These are phyloP conservation scores for Fennellomyces sp. DNA, from an alignment of 371 early-diverging fungal genomes.

Conservation along the genomic window DNA sequence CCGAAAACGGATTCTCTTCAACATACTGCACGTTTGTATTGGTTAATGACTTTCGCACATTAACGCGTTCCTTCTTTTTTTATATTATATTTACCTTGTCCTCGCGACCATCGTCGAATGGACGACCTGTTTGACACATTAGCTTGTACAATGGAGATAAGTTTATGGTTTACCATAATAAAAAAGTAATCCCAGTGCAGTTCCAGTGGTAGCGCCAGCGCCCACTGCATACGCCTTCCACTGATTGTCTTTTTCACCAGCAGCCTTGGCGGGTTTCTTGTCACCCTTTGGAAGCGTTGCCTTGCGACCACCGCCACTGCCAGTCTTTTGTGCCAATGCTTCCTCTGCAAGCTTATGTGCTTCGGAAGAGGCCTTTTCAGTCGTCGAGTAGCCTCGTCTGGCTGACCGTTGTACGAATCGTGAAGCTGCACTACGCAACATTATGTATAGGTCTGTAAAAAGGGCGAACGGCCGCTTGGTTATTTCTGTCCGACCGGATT, in stretches of 20 bases:
- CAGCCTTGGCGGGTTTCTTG: slow-evolving; percentile 52
- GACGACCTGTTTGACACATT: slow-evolving; percentile 21
- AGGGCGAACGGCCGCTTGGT: no score
- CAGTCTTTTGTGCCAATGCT: slow-evolving; percentile 45
- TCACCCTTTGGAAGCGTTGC: slow-evolving; percentile 53
- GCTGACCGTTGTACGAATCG: slow-evolving; percentile 12
- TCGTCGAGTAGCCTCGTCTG: slow-evolving; percentile 20
- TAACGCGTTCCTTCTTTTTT: neutral
- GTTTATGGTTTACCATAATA: slow-evolving; percentile 23
- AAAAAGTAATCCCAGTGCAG: slow-evolving; percentile 20
- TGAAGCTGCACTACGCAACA: slow-evolving; percentile 10
- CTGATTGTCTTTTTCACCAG: slow-evolving; percentile 21
- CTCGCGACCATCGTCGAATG: slow-evolving; percentile 31
- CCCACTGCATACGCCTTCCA: slow-evolving; percentile 31
- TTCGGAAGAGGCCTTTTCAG: slow-evolving; percentile 18
- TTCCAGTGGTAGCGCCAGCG: slow-evolving; percentile 23
- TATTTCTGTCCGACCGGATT: no score
- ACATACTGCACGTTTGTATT: slow-evolving; percentile 30
- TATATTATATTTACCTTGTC: slow-evolving; percentile 25
- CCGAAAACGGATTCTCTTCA: slow-evolving; percentile 31
- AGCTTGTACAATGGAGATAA: neutral
- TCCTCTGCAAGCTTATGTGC: slow-evolving; percentile 42
- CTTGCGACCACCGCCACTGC: slow-evolving; percentile 20
- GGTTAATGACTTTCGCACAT: neutral
- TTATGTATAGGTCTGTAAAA: no score